phyloP scores from a whole-genome alignment of 2,329 filamentous ascomycete species.

The Ophiostoma sp. region DNA sequence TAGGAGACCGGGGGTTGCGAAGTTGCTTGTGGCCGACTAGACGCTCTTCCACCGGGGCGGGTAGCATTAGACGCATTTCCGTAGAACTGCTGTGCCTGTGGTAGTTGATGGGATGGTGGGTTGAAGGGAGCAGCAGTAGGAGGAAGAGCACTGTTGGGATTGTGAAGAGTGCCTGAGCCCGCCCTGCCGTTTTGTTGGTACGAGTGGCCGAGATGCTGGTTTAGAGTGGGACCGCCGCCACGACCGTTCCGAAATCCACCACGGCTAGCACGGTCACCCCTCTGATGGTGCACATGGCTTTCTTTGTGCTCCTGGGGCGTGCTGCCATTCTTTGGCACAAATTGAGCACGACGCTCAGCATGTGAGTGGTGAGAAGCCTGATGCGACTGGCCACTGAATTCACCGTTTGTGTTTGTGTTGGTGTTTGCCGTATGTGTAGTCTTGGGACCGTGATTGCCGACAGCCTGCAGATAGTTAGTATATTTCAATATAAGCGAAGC shows the following conservation, averaged over 20 bases:
- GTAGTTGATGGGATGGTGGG: conserved; percentile 41
- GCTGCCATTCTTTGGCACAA: conserved; percentile 11
- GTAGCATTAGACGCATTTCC: not conserved
- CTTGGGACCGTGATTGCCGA: conserved; percentile 21
- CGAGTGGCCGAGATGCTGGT: conserved; percentile 2
- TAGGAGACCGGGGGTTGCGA: conserved; percentile 15
- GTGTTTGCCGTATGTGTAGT: not conserved
- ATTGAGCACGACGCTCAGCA: conserved; percentile 19
- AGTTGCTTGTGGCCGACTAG: conserved; percentile 20
- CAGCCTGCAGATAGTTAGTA: not conserved
- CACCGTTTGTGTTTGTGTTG: conserved; percentile 16
- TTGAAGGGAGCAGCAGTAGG: conserved; percentile 37
- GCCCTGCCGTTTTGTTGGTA: conserved; percentile 5
- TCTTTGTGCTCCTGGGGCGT: conserved; percentile 25
- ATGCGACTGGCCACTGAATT: not conserved
- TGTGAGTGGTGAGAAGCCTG: conserved; percentile 13
- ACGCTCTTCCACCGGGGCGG: conserved; percentile 8
- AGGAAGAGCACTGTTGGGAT: conserved; percentile 28
- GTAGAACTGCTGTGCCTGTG: conserved; percentile 32
- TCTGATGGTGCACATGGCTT: conserved; percentile 32
- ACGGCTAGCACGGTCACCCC: conserved; percentile 36
- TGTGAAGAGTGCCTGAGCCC: conserved; percentile 19
- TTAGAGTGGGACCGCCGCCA: conserved; percentile 30
- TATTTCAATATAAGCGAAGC: not conserved
- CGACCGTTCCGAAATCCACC: conserved; percentile 44